Evolutionary conservation across 805 yeast genomes (phyloP).

Genomic region (Kodamaea hsintzibuensis): DNA sequence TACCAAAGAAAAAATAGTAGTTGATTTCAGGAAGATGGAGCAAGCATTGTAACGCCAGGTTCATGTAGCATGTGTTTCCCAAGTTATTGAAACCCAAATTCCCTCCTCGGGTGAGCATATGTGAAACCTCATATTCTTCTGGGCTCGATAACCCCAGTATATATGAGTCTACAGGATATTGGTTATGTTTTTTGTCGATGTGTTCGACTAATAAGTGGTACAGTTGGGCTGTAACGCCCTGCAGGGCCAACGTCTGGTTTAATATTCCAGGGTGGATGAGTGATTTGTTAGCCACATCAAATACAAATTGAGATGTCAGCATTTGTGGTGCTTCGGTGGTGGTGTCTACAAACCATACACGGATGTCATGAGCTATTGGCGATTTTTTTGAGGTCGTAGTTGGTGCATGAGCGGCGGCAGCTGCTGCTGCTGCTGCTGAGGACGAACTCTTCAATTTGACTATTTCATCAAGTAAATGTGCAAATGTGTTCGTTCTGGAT

Average conservation of each 20-base stretch:
- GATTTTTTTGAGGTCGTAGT: slow-evolving; percentile 12
- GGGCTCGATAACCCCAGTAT: neutral
- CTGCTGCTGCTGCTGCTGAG: neutral
- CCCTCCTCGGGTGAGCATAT: slow-evolving; percentile 2
- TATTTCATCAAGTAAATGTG: slow-evolving; percentile 27
- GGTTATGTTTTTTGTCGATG: slow-evolving; percentile 16
- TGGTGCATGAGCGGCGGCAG: slow-evolving; percentile 17
- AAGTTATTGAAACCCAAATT: slow-evolving; percentile 62
- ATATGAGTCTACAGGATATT: slow-evolving; percentile 5
- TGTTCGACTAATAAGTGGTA: slow-evolving; percentile 34
- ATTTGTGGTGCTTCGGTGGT: slow-evolving; percentile 24
- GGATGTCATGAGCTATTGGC: neutral
- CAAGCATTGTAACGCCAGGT: slow-evolving; percentile 88
- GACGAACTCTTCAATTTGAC: slow-evolving; percentile 17
- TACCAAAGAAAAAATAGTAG: slow-evolving; percentile 66
- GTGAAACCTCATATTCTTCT: neutral
- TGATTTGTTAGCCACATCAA: slow-evolving; percentile 29
- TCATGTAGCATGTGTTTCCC: slow-evolving; percentile 95
- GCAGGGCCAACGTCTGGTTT: slow-evolving; percentile 26
- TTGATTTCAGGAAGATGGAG: slow-evolving; percentile 83
- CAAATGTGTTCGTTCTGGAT: slow-evolving; percentile 37
- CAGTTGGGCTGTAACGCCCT: slow-evolving; percentile 25
- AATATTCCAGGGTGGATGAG: slow-evolving; percentile 27
- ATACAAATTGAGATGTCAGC: slow-evolving; percentile 26
- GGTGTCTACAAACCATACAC: slow-evolving; percentile 37